These are phyloP conservation scores for Pulveroboletus frians DNA, from an alignment of 768 basidiomycete species.

Conservation along the genomic window DNA sequence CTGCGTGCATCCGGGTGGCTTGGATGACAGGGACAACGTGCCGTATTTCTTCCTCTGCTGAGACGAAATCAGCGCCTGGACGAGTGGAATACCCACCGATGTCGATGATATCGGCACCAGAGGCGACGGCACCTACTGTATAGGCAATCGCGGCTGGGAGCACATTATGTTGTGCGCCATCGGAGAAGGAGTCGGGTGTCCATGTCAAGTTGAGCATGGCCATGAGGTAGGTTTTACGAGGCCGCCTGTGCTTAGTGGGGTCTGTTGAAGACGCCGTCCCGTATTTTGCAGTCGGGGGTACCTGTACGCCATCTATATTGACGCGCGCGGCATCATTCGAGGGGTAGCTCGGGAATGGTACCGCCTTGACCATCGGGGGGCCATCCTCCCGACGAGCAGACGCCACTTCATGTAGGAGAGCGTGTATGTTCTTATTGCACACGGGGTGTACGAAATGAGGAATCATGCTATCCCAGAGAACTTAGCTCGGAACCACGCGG, in stretches of 20 bases:
- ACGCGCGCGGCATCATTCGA: too few species aligned
- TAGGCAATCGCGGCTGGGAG: constrained; percentile 53
- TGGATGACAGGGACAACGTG: constrained; percentile 71
- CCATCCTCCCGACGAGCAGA: constrained; percentile 26
- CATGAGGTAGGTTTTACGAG: constrained; percentile 68
- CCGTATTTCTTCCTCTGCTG: constrained; percentile 59
- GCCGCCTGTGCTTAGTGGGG: constrained; percentile 8
- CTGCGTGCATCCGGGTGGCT: constrained; percentile 43
- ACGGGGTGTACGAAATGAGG: constrained; percentile 58
- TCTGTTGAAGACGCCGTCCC: constrained; percentile 25
- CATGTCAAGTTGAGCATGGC: constrained; percentile 86
- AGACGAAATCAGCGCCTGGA: constrained; percentile 68
- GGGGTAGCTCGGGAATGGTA: constrained; percentile 74
- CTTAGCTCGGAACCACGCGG: too few species aligned
- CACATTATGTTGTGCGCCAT: constrained; percentile 60
- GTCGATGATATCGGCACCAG: constrained; percentile 78
- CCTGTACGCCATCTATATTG: too few species aligned
- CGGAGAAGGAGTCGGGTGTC: constrained; percentile 98
- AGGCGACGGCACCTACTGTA: constrained; percentile 40
- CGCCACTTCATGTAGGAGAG: constrained; percentile 41
- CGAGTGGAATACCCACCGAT: constrained; percentile 93
- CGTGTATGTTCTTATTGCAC: constrained; percentile 41
- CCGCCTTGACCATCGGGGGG: constrained; percentile 62
- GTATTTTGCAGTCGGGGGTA: too few species aligned
- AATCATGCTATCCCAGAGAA: too few species aligned